Conservation (phyloP, 179 eudicot species). For the Beta lomatogona region DNA sequence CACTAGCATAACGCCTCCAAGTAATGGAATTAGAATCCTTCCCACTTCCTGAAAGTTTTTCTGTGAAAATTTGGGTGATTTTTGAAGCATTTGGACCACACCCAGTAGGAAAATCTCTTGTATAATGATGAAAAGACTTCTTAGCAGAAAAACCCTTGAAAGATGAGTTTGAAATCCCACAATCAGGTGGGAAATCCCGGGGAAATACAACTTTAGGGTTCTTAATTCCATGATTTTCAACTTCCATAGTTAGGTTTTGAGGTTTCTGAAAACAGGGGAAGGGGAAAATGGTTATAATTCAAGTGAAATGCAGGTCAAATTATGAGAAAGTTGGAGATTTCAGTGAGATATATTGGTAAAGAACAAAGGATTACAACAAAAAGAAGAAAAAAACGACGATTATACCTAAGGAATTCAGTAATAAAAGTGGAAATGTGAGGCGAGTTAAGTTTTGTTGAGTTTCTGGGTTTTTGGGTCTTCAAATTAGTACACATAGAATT, state of each 20-base stretch:
- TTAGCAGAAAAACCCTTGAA: not conserved
- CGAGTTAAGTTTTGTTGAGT: not conserved
- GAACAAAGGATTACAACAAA: not conserved
- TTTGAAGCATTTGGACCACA: conserved; percentile 26
- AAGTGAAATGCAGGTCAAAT: not conserved
- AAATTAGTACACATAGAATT: not conserved
- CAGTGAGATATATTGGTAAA: not conserved
- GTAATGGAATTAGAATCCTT: not conserved
- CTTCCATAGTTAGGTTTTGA: not conserved
- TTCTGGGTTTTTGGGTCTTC: not conserved
- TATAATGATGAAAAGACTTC: not conserved
- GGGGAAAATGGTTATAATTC: not conserved
- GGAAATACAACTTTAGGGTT: not conserved
- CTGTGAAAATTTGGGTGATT: not conserved
- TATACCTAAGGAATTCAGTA: no score
- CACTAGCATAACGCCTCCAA: conserved; percentile 5
- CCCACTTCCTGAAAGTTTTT: not conserved
- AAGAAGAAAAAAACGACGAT: not conserved
- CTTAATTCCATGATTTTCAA: not conserved
- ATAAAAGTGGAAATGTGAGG: not conserved
- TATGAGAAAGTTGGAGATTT: not conserved
- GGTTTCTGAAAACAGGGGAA: conserved; percentile 1
- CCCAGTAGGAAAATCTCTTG: conserved; percentile 24
- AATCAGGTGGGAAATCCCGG: conserved; percentile 28
- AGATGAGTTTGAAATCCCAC: conserved; percentile 9